Evolutionary conservation across 768 basidiomycete species (phyloP).

Genomic region (Strobilomyces confusus): DNA sequence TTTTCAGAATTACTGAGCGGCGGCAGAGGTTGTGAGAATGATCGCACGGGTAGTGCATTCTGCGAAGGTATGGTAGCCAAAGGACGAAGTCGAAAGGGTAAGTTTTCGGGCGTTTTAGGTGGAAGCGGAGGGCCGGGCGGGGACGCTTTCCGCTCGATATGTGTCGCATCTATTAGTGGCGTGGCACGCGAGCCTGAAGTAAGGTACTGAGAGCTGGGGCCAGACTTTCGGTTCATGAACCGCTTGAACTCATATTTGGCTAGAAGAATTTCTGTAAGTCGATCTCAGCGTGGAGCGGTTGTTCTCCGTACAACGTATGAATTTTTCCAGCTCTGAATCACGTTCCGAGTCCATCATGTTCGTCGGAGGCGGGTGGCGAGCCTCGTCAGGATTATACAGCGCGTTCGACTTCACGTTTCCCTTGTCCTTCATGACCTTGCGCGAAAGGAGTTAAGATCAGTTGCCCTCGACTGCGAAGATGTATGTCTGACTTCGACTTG

Average conservation of each 20-base stretch:
- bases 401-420: slow-evolving; percentile 83
- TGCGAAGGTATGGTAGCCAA: slow-evolving; percentile 13
- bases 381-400: slow-evolving; percentile 80
- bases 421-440: slow-evolving; percentile 69
- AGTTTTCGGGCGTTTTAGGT: slow-evolving; percentile 27
- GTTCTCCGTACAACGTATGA: slow-evolving; percentile 65
- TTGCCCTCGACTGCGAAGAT: slow-evolving; percentile 4
- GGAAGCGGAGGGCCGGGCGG: slow-evolving; percentile 25
- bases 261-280: slow-evolving; percentile 24
- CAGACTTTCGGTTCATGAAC: slow-evolving; percentile 51
- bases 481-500: slow-evolving; percentile 68
- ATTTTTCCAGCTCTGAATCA: slow-evolving; percentile 88
- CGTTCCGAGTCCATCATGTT: slow-evolving; percentile 74
- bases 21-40: slow-evolving; percentile 36
- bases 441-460: slow-evolving; percentile 12
- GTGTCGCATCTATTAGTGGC: slow-evolving; percentile 7
- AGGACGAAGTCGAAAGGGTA: slow-evolving; percentile 17
- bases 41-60: slow-evolving; percentile 21
- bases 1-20: slow-evolving; percentile 12
- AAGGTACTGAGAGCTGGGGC: slow-evolving; percentile 31
- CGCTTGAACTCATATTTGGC: slow-evolving; percentile 79
- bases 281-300: not conserved
- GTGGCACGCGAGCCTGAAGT: slow-evolving; percentile 39
- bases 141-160: slow-evolving; percentile 13
- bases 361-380: slow-evolving; percentile 76